Conservation (phyloP, 768 basidiomycete genomes). For the Russula earlei region DNA sequence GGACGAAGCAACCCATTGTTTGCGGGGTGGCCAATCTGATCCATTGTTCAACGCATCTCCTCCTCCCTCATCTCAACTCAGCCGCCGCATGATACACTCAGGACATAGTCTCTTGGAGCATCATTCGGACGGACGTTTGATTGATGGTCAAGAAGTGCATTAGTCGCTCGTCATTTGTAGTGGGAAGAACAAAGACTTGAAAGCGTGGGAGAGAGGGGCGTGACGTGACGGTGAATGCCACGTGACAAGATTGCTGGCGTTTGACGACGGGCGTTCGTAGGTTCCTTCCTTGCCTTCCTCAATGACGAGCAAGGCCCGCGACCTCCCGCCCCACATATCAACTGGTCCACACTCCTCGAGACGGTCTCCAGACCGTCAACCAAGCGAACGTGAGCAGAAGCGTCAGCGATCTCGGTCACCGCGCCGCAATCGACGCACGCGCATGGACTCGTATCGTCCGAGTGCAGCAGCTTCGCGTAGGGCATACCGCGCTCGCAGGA, state of each 20-base stretch:
- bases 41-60: no score
- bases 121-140: no score
- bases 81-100: no score
- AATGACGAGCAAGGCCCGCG: conserved; percentile 14
- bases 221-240: neutral
- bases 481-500: conserved; percentile 14
- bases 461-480: conserved; percentile 11
- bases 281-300: neutral
- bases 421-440: conserved; percentile 13
- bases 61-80: no score
- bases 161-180: no score
- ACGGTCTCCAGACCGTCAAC: conserved; percentile 4
- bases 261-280: neutral
- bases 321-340: conserved; percentile 9
- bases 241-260: conserved; percentile 3
- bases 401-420: conserved; percentile 13
- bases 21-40: no score
- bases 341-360: neutral
- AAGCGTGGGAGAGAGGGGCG: neutral
- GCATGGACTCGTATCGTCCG: conserved; percentile 17
- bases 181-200: no score
- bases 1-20: no score
- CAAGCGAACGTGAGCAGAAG: conserved; percentile 6
- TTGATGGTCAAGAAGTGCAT: no score
- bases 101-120: no score